Evolutionary conservation across 2,329 filamentous ascomycete species (phyloP).

Genomic region (Elsinoe arachidis): DNA sequence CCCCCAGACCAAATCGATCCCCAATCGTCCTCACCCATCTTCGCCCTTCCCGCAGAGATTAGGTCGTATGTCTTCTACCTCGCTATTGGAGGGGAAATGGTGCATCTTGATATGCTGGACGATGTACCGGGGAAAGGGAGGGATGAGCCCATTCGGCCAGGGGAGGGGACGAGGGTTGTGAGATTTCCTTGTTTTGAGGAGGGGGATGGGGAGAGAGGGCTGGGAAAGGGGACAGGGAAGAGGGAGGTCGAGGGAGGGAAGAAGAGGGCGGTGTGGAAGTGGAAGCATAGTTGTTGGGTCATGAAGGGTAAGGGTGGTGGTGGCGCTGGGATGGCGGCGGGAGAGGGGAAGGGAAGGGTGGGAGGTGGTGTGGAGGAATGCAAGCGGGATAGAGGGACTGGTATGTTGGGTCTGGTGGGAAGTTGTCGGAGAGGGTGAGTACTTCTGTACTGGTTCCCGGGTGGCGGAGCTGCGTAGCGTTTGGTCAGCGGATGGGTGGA

Average conservation of each 20-base stretch:
- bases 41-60: not conserved
- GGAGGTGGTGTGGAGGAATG: not conserved
- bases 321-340: not conserved
- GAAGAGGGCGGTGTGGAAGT: not conserved
- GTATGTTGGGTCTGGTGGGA: not conserved
- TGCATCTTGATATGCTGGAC: slow-evolving; percentile 1
- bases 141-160: not conserved
- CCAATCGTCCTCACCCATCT: not conserved
- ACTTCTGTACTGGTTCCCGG: not conserved
- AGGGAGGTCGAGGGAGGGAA: no score
- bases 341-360: not conserved
- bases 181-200: not conserved
- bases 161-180: not conserved
- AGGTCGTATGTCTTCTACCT: not conserved
- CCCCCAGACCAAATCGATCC: not conserved
- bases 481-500: no score
- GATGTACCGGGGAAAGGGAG: not conserved
- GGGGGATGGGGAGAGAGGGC: not conserved
- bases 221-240: not conserved
- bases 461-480: no score
- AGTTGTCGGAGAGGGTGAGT: not conserved
- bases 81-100: not conserved
- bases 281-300: not conserved
- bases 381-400: no score
- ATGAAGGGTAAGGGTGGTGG: not conserved